These are phyloP conservation scores for Aspergillus persii DNA, from an alignment of 2,329 filamentous ascomycete species.

Conservation along the genomic window DNA sequence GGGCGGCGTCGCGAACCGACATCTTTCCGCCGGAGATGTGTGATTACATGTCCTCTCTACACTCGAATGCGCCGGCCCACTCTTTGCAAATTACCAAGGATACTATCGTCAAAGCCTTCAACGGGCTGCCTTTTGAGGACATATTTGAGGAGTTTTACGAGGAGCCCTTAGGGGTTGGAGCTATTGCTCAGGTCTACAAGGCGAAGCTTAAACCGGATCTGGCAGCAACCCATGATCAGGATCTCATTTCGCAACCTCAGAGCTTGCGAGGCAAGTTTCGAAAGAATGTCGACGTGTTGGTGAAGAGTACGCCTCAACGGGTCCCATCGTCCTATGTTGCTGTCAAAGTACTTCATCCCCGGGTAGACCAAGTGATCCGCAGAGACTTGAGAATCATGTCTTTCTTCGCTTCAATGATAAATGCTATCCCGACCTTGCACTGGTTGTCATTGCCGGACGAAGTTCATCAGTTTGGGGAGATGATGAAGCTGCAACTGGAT, in stretches of 20 bases:
- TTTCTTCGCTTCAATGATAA: constrained; percentile 82
- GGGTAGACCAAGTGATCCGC: constrained; percentile 84
- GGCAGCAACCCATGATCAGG: constrained; percentile 60
- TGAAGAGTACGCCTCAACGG: constrained; percentile 81
- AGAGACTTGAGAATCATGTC: constrained; percentile 91
- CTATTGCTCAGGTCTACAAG: constrained; percentile 97
- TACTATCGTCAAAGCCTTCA: constrained; percentile 79
- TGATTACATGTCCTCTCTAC: constrained; percentile 86
- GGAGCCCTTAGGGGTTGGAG: constrained; percentile 84
- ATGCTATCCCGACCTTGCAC: constrained; percentile 87
- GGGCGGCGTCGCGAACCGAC: constrained; percentile 93
- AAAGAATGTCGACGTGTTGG: constrained; percentile 77
- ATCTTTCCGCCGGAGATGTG: constrained; percentile 95
- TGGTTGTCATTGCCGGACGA: constrained; percentile 97
- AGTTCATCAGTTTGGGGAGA: constrained; percentile 88
- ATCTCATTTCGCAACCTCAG: constrained; percentile 51
- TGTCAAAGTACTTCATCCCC: constrained; percentile 91
- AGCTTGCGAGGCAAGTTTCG: constrained; percentile 68
- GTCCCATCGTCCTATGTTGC: constrained; percentile 92
- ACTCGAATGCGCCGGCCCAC: constrained; percentile 92
- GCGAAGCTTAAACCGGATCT: constrained; percentile 83
- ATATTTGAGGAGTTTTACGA: constrained; percentile 97
- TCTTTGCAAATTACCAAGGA: constrained; percentile 74
- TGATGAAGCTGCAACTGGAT: constrained; percentile 98
- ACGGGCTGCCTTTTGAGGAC: constrained; percentile 74